Conservation (phyloP, 192 early-diverging fungal genomes). For the Gaertneriomyces semiglobifer region DNA sequence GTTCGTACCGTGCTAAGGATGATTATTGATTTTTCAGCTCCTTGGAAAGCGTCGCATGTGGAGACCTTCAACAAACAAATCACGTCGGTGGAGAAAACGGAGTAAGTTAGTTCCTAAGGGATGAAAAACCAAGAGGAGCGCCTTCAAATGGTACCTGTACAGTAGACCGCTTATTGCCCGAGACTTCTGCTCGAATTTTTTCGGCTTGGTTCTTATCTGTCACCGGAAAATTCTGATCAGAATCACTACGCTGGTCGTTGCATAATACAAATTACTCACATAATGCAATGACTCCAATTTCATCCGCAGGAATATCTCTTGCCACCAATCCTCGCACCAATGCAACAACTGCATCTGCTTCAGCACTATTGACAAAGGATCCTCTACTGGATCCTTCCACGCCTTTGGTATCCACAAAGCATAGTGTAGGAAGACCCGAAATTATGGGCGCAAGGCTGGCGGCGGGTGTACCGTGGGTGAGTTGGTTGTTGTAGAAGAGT, state of each 20-base stretch:
- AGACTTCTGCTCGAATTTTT: constrained; percentile 29
- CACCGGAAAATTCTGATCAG: background rate
- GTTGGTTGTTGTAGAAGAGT: constrained; percentile 57
- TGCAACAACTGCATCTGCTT: constrained; percentile 45
- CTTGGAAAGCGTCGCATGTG: constrained; percentile 75
- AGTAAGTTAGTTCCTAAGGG: too few species aligned
- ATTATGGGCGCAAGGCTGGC: constrained; percentile 44
- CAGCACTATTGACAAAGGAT: constrained; percentile 48
- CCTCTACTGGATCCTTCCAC: background rate
- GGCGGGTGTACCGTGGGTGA: constrained; percentile 45
- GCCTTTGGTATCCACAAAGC: constrained; percentile 54
- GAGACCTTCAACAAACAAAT: constrained; percentile 49
- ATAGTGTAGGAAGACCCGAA: constrained; percentile 47
- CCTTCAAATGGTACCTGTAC: too few species aligned
- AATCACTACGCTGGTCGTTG: background rate
- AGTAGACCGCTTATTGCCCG: too few species aligned
- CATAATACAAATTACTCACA: constrained; percentile 44
- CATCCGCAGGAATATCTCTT: constrained; percentile 38
- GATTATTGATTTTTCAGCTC: constrained; percentile 75
- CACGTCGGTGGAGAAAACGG: too few species aligned
- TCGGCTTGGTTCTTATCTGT: constrained; percentile 65
- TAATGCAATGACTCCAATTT: constrained; percentile 68
- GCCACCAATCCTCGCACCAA: constrained; percentile 42
- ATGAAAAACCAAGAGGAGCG: background rate
- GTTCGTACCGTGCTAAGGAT: constrained; percentile 66